Percentiles rank a stretch among this genome's conserved stretches.
These are phyloP conservation scores for Albifimbria verrucaria DNA, from an alignment of 2,329 filamentous ascomycete species.

Conservation along the genomic window DNA sequence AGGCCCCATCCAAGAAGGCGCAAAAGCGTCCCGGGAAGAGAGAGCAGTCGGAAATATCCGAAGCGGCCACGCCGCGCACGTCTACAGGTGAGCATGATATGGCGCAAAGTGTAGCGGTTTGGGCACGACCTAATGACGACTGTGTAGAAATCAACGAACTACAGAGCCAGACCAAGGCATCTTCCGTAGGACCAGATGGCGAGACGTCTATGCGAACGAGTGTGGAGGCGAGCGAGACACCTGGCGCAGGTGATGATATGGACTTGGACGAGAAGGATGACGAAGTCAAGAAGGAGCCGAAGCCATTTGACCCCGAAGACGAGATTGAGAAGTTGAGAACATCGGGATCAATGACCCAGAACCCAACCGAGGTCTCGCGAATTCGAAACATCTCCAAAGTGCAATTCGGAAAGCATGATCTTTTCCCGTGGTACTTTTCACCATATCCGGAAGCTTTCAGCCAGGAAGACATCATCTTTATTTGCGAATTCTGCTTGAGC, in stretches of 20 bases:
- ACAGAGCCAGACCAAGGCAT: constrained; percentile 42
- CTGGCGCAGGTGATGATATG: constrained; percentile 46
- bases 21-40: constrained; percentile 54
- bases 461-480: constrained; percentile 86
- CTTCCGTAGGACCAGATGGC: constrained; percentile 37
- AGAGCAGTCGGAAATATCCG: constrained; percentile 52
- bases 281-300: constrained; percentile 44
- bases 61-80: constrained; percentile 51
- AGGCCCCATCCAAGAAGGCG: constrained; percentile 55
- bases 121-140: too few species aligned
- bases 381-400: constrained; percentile 93
- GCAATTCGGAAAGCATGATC: constrained; percentile 87
- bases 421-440: constrained; percentile 99
- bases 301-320: constrained; percentile 72
- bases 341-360: constrained; percentile 97
- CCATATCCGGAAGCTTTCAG: constrained; percentile 90
- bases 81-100: constrained; percentile 36
- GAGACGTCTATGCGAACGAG: constrained; percentile 43
- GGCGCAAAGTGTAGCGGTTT: too few species aligned
- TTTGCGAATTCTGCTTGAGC: constrained; percentile 94
- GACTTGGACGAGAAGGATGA: constrained; percentile 51
- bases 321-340: constrained; percentile 96
- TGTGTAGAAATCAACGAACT: constrained; percentile 44
- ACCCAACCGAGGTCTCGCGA: constrained; percentile 92
- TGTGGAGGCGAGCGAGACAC: constrained; percentile 41